Evolutionary conservation across 495 filamentous ascomycete genomes (phyloP).

Genomic region (Elaphomyces granulatus): DNA sequence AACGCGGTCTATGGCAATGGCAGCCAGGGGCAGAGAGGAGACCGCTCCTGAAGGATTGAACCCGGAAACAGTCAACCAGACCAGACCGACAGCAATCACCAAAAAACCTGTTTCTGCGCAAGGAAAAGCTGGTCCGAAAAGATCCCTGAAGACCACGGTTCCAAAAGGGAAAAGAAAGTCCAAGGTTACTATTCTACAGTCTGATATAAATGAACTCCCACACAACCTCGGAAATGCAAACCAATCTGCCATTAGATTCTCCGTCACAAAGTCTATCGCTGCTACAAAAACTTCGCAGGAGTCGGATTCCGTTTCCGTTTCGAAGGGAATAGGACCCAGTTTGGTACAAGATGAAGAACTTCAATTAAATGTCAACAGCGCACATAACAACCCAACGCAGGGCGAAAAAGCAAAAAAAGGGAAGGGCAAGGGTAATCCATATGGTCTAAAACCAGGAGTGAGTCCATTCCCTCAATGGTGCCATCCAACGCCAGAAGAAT

Average conservation of each 20-base stretch:
- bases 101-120: no score
- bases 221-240: slow-evolving; percentile 25
- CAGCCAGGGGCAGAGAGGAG: no score
- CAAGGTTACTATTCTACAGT: slow-evolving; percentile 3
- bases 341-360: neutral
- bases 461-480: slow-evolving; percentile 56
- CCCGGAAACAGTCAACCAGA: no score
- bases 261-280: no score
- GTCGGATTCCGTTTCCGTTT: no score
- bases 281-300: no score
- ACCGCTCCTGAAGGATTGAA: no score
- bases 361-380: neutral
- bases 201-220: slow-evolving; percentile 22
- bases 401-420: slow-evolving; percentile 2
- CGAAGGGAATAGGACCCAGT: slow-evolving; percentile 8
- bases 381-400: neutral
- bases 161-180: slow-evolving; percentile 8
- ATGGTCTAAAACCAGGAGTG: slow-evolving; percentile 29
- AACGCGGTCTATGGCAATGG: no score
- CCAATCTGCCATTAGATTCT: neutral
- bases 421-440: slow-evolving; percentile 17
- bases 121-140: no score
- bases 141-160: no score
- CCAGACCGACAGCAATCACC: no score
- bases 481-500: slow-evolving; percentile 57